Percentiles rank a stretch among this genome's conserved stretches.
phyloP scores from a whole-genome alignment of 257 asterid species.

The Solanum pennellii region DNA sequence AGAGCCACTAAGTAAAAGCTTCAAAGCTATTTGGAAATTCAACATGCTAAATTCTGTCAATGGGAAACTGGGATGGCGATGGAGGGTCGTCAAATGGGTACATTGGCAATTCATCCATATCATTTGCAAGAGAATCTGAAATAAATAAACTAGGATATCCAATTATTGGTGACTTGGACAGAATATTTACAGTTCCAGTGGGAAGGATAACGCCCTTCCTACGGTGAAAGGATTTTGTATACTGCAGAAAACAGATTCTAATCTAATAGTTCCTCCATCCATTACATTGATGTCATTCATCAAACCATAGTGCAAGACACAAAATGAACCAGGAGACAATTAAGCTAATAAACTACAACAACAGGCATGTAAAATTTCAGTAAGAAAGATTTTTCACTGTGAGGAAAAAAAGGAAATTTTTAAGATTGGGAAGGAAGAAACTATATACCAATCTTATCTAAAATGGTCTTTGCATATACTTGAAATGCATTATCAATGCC shows the following conservation, averaged over 20 bases:
- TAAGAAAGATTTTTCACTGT: neutral
- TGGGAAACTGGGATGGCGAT: neutral
- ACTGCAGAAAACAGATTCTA: neutral
- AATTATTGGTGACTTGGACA: neutral
- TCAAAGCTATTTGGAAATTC: neutral
- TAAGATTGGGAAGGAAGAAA: neutral
- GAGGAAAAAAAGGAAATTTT: neutral
- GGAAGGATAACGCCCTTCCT: neutral
- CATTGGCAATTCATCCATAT: neutral
- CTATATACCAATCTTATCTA: slow-evolving; percentile 60
- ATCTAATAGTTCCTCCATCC: neutral
- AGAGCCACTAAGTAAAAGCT: neutral
- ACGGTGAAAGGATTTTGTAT: neutral
- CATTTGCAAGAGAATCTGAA: neutral
- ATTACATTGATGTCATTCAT: neutral
- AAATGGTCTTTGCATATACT: slow-evolving; percentile 63
- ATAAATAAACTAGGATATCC: neutral
- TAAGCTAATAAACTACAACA: neutral
- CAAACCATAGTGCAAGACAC: neutral
- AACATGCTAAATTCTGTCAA: neutral
- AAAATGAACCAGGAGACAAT: neutral
- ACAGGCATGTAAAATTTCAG: neutral
- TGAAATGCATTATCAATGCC: slow-evolving; percentile 97
- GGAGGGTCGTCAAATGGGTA: neutral
- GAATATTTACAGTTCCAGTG: neutral